Evolutionary conservation across 140 eudicot species (phyloP), one percentile per base, ranked within the genome.

Genomic region (Senecio squalidus): DNA sequence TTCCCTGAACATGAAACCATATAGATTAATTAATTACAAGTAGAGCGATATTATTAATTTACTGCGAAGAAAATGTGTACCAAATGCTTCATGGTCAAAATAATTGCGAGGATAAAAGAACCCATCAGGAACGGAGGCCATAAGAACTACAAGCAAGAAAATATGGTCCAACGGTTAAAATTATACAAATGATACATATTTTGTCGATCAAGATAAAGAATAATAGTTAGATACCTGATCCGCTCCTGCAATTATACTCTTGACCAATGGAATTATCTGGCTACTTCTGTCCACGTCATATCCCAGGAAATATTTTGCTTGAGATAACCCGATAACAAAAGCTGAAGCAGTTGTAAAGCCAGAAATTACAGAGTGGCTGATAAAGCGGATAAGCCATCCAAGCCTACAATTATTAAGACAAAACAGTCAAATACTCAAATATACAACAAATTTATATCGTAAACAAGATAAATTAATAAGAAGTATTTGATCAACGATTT

Each of bases 101-200:
- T 69, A 59, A 83, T 77, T 6, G 94, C 95, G 30, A 90, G 82
- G 56, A 82, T 78, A 30, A 51, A 31, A 25, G 88, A 80, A 30
- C 97, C 97, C 95, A 86, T 73, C 50, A 85, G n/a, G 61, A 90
- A 90, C 45, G 97, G 97, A 36, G 82, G 97, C 97, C 97, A 90
- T 55, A 66, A 70, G 80, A 90, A 90, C 97, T 89, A 57, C 76
- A 80, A 58, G 76, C 33, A 45, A 67, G 55, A 28, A 57, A 55
- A 57, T 15, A 29, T 33, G 27, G 40, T n/a, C 57, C 15, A 27
- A 48, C 23, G 57, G 62, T 64, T 59, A 63, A 33, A 45, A 21
- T n/a, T n/a, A n/a, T n/a, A 34, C 44, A 36, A 9, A 53, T 59
- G 16, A 69, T 9, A 49, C 36, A 51, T 52, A 30, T 20, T 25